Evolutionary conservation across 768 basidiomycete genomes (phyloP), one percentile per base, ranked within the genome.

Genomic region (Grammothele lineata): DNA sequence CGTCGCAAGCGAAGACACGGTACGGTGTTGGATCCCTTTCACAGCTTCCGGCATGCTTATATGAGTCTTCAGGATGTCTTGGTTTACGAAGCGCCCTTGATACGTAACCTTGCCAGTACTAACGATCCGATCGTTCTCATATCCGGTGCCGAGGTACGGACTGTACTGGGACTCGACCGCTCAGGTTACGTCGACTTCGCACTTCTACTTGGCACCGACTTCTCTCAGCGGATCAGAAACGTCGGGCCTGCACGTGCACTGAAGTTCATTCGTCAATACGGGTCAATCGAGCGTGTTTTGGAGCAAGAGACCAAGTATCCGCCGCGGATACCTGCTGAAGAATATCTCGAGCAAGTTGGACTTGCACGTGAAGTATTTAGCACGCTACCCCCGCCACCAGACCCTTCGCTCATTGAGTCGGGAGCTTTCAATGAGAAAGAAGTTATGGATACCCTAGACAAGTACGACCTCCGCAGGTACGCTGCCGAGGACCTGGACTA

Each of bases 1-100:
- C 59, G 93, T 95, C 17, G 88, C 80, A 4, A 94, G 87, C 54
- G 93, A 96, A 67, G 93, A 96, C 62, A 89, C 88, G 19, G 86
- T 87, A 60, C 27, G 75, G 48, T 17, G 25, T 21, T n/a, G n/a
- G n/a, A 45, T 32, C 30, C 9, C 15, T 15, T 8, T 8, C 30
- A 15, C 9, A 32, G 30, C 9, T 15, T 15, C 30, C 15, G 9
- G 8, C 8, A 9, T 8, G 8, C 30, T 32, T 15, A 32, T 32
- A 32, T 15, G 15, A 32, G 30, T 15, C 9, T 8, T 24, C 54
- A 88, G 86, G 90, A 92, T 57, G 89, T 92, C 12, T 70, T 92
- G 33, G 70, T 87, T 2, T 92, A 91, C 64, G 87, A 81, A 55
- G 91, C 83, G 0, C 89, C 92, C 0, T 71, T 96, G 37, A 59